Base-by-base conservation (phyloP, 169 alveolate species). In the Fabrea salina region DNA sequence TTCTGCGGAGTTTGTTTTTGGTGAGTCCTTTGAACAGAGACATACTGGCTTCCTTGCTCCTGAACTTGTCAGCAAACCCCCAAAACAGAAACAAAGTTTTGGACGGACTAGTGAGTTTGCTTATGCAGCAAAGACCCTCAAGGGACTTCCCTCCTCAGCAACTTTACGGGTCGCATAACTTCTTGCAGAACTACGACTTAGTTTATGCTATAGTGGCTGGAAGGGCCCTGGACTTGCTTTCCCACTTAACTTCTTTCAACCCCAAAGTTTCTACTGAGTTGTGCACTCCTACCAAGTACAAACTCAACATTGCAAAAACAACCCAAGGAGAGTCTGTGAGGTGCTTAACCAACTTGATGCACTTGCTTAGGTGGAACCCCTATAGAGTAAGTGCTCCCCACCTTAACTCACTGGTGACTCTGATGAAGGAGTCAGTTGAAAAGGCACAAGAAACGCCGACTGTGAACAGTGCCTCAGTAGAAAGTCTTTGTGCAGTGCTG, bases 81-180 rank as follows among this genome's bases (percentile, higher is more conserved):
- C 41, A 11, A 41, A 40, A 67, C 27, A 33, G 78, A 25, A 11
- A 8, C 5, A 39, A 67, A 32, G 43, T 67, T 13, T 7, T 67
- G 6, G 78, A 67, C 30, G 5, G 66, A 5, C 67, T 67, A 7
- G n/a, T 67, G 25, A n/a, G 32, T 5, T 11, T 67, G 6, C 40
- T 67, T 7, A 19, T 11, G 33, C 19, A 8, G 16, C 13, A 19
- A 22, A 27, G 33, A 8, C 8, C 16, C 25, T 5, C 11, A 33
- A 25, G 37, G 2, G 79, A 70, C 39, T 50, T 70, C 27, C 79
- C 79, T 13, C 79, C 79, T 44, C 59, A 50, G 3, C 22, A 47
- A 43, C 44, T 70, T 11, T 50, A 47, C 19, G 79, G 79, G 1
- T 70, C 79, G 25, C 67, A 70, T 4, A 43, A 40, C n/a, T 50